Base-by-base conservation (phyloP, 306 rosid genomes). In the Acmispon strigosus region DNA sequence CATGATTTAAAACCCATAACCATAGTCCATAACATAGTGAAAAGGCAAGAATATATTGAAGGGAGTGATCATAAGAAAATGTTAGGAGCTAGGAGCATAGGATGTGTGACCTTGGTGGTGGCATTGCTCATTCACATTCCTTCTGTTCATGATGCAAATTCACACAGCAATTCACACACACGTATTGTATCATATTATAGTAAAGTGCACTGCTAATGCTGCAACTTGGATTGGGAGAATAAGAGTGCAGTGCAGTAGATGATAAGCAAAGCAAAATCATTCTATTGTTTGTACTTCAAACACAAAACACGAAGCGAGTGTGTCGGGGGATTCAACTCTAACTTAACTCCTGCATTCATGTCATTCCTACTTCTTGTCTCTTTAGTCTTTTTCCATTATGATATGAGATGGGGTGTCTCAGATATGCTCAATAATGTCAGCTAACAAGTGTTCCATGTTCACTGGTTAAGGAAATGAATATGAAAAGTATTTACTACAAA, bases 31-130 rank as follows among this genome's bases (percentile, higher is more conserved):
- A 42, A 10, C n/a, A 10, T 42, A 42, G 11, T 42, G 37, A 32
- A 0, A 32, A 27, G 12, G 44, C 44, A 41, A 41, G 0, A 41
- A 9, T 2, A 2, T 8, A 41, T 41, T 41, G 44, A 41, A 41
- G 44, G 12, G 44, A 41, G 12, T 0, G 41, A 36, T 36, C 41
- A 36, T 36, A 36, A 36, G 41, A 36, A 36, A 36, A 39, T 8
- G 11, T 39, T 39, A 42, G 47, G 14, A 42, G n/a, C 2, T 42
- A 42, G 47, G 44, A 10, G 44, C 83, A 10, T 81, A 74, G 76
- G 86, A 74, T 20, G 86, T 88, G 8, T 18, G 86, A 48, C 92
- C 92, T 19, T 90, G 76, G 8, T 83, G 90, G 78, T 83, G 73
- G 8, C 14, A 62, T 9, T 19, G 57, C 62, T 14, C 82, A 67